Conservation (phyloP, 306 rosid genomes). For the Medicago ruthenica region DNA sequence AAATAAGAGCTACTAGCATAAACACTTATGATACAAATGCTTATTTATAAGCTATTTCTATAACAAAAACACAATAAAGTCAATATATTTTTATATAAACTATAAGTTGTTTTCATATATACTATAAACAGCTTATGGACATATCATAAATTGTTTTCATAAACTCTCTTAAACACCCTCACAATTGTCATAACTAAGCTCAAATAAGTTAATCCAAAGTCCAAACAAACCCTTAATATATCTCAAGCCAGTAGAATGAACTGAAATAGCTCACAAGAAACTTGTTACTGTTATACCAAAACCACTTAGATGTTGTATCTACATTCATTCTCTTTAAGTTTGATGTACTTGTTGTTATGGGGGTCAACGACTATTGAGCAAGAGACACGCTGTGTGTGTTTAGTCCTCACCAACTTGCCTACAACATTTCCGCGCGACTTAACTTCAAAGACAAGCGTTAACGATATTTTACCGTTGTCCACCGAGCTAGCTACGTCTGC, state of each 20-base stretch:
- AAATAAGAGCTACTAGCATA: neutral
- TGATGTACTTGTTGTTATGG: slow-evolving; percentile 56
- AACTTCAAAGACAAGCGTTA: slow-evolving; percentile 68
- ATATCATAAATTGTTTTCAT: neutral
- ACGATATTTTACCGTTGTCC: slow-evolving; percentile 56
- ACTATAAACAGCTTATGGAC: neutral
- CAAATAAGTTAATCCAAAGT: neutral
- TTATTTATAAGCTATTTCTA: neutral
- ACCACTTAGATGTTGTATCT: slow-evolving; percentile 48
- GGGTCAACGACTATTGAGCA: slow-evolving; percentile 60
- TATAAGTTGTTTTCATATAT: neutral
- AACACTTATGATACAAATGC: neutral
- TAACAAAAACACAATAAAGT: neutral
- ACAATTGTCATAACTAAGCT: neutral
- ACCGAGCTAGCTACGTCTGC: slow-evolving; percentile 58
- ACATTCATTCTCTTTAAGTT: slow-evolving; percentile 59
- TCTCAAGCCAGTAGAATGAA: slow-evolving; percentile 26
- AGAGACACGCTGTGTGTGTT: slow-evolving; percentile 54
- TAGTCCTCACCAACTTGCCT: slow-evolving; percentile 76
- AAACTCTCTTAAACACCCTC: neutral
- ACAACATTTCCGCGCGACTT: slow-evolving; percentile 64
- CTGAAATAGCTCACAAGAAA: slow-evolving; percentile 33
- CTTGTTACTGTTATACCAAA: slow-evolving; percentile 12
- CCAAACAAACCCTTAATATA: neutral
- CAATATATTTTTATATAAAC: neutral